Evolutionary conservation across 2,329 filamentous ascomycete genomes (phyloP).

Genomic region (Fusarium transvaalense): DNA sequence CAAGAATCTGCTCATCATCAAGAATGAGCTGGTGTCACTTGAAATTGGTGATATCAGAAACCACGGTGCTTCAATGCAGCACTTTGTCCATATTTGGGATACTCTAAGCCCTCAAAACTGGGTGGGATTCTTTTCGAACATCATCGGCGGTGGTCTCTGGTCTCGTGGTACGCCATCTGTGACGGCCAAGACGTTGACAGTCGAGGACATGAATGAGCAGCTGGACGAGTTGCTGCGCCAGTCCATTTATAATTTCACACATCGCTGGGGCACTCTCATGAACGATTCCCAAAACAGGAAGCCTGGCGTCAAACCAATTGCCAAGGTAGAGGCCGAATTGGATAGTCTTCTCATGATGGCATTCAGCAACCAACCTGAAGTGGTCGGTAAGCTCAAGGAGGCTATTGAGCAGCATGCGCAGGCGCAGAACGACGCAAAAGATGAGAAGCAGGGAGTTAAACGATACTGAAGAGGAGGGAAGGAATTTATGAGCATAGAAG

Average conservation of each 20-base stretch:
- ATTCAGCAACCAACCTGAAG: slow-evolving; percentile 71
- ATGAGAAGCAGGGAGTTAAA: slow-evolving; percentile 52
- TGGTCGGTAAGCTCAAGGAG: slow-evolving; percentile 70
- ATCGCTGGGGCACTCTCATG: slow-evolving; percentile 67
- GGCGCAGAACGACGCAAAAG: slow-evolving; percentile 61
- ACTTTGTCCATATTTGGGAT: slow-evolving; percentile 75
- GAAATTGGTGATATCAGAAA: slow-evolving; percentile 82
- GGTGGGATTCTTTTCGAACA: slow-evolving; percentile 69
- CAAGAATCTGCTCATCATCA: slow-evolving; percentile 92
- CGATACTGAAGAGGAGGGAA: slow-evolving; percentile 45
- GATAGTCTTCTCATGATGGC: slow-evolving; percentile 68
- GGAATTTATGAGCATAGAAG: slow-evolving; percentile 10
- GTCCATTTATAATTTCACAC: slow-evolving; percentile 73
- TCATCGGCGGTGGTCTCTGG: slow-evolving; percentile 69
- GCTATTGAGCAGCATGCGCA: slow-evolving; percentile 69
- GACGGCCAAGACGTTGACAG: slow-evolving; percentile 57
- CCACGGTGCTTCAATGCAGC: slow-evolving; percentile 64
- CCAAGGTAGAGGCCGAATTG: slow-evolving; percentile 67
- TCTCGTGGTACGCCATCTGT: slow-evolving; percentile 54
- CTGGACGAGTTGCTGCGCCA: slow-evolving; percentile 72
- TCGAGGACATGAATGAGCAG: slow-evolving; percentile 73
- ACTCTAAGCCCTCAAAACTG: slow-evolving; percentile 69
- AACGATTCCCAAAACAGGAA: slow-evolving; percentile 63
- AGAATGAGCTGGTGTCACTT: slow-evolving; percentile 95
- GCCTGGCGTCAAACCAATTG: slow-evolving; percentile 63